Percentiles rank a stretch among this genome's conserved stretches.
These are phyloP conservation scores for Phytophthora lateralis DNA, from an alignment of 352 stramenopile species.

Conservation along the genomic window DNA sequence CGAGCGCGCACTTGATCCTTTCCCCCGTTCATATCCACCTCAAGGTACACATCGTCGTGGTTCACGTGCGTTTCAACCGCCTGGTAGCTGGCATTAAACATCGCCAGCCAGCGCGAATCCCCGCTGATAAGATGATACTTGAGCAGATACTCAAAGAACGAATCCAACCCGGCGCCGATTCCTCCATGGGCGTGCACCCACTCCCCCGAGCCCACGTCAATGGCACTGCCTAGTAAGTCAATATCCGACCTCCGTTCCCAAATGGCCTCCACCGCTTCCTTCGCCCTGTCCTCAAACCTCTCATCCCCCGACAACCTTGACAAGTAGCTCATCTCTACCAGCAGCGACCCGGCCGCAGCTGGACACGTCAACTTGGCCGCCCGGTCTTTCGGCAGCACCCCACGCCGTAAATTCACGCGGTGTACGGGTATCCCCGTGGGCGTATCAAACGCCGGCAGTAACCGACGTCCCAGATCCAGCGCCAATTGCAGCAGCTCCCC, in stretches of 20 bases:
- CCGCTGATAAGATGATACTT: conserved; percentile 97
- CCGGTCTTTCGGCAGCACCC: conserved; percentile 39
- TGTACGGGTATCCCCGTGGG: conserved; percentile 95
- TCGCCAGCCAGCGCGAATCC: conserved; percentile 90
- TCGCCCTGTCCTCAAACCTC: conserved; percentile 67
- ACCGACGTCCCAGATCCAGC: conserved; percentile 92
- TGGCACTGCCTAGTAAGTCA: conserved; percentile 95
- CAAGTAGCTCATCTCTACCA: conserved; percentile 97
- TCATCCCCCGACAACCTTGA: conserved; percentile 74
- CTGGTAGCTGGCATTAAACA: conserved; percentile 90
- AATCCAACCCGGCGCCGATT: conserved; percentile 95
- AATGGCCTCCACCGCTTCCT: conserved; percentile 70
- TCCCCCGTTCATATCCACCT: conserved; percentile 88
- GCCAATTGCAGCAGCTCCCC: conserved; percentile 94
- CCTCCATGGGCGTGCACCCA: conserved; percentile 81
- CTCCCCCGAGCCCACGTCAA: conserved; percentile 90
- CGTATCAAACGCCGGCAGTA: conserved; percentile 98
- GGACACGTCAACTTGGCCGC: conserved; percentile 88
- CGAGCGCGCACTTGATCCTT: conserved; percentile 58
- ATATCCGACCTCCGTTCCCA: conserved; percentile 79
- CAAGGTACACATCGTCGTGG: conserved; percentile 75
- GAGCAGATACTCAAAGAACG: conserved; percentile 98
- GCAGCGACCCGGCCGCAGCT: conserved; percentile 94
- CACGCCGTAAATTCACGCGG: conserved; percentile 93
- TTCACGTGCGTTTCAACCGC: conserved; percentile 82